These are phyloP conservation scores for Solanum virginianum DNA, from an alignment of 257 asterid genomes.

Conservation along the genomic window DNA sequence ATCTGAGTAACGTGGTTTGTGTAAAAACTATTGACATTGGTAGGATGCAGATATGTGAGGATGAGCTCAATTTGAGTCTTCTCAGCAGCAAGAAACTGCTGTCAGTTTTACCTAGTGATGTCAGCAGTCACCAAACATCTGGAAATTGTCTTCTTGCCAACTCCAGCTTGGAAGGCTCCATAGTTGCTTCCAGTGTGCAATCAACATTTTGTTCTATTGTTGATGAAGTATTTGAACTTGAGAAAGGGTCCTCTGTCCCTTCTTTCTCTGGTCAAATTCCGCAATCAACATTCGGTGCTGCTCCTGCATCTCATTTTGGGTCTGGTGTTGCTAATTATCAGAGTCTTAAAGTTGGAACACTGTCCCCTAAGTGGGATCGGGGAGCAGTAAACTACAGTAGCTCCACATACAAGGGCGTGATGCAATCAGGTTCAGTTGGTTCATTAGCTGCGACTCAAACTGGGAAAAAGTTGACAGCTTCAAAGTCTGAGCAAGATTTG, in stretches of 20 bases:
- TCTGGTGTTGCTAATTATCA: constrained; percentile 32
- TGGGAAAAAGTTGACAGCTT: constrained; percentile 40
- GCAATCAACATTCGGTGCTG: constrained; percentile 30
- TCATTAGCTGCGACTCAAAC: constrained; percentile 32
- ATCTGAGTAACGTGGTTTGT: constrained; percentile 50
- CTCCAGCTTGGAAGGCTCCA: constrained; percentile 31
- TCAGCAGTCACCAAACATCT: constrained; percentile 29
- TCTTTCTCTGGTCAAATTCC: constrained; percentile 29
- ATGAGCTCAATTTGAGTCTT: constrained; percentile 78
- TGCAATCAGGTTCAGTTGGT: constrained; percentile 55
- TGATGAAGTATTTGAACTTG: constrained; percentile 92
- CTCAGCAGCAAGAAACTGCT: constrained; percentile 43
- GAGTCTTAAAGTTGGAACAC: constrained; percentile 33
- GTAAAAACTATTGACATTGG: constrained; percentile 58
- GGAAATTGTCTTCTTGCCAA: constrained; percentile 39
- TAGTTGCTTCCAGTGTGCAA: constrained; percentile 32
- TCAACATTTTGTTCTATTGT: constrained; percentile 68
- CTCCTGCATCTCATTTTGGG: constrained; percentile 54
- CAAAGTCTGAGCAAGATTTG: constrained; percentile 91
- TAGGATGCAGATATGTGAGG: constrained; percentile 69
- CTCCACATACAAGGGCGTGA: constrained; percentile 28
- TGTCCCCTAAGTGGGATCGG: constrained; percentile 65
- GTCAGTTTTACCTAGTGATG: constrained; percentile 23
- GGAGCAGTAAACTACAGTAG: constrained; percentile 26
- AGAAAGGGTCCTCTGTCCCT: constrained; percentile 50